These are phyloP conservation scores for Sarcocystis neurona DNA, from an alignment of 169 alveolate genomes.

Conservation along the genomic window DNA sequence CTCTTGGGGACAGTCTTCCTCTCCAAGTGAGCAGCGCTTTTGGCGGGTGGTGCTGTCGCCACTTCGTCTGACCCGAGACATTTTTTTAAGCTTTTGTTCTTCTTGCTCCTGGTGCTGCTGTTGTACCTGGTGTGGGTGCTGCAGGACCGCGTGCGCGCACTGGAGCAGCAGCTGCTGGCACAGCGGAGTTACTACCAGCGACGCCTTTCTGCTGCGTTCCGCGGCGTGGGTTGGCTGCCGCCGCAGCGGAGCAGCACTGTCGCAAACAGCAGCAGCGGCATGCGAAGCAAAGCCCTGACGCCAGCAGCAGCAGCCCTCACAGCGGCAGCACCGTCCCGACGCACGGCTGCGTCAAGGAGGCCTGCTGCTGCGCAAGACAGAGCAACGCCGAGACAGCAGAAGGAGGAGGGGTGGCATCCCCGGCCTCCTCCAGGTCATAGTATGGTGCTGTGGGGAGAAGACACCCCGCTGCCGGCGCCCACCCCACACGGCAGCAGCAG, in stretches of 20 bases:
- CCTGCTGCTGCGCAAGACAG: no score
- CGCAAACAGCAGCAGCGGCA: constrained; percentile 1
- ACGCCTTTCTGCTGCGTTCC: constrained; percentile 12
- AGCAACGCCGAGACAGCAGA: no score
- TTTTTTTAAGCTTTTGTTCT: no score
- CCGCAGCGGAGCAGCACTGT: constrained; percentile 11
- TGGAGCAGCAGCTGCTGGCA: constrained; percentile 47
- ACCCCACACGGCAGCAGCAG: not conserved
- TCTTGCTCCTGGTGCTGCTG: no score
- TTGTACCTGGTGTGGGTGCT: constrained; percentile 14
- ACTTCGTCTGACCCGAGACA: no score
- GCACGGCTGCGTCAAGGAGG: not conserved
- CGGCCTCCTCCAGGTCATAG: not conserved
- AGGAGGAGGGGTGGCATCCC: no score
- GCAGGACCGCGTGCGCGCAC: constrained; percentile 51
- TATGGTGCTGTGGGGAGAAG: not conserved
- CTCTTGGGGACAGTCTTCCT: no score
- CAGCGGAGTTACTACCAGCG: constrained; percentile 50
- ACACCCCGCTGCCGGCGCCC: not conserved
- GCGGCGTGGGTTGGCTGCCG: no score
- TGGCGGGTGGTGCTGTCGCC: no score
- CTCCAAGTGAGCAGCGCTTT: no score
- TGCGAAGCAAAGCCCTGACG: no score
- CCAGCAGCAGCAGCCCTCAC: constrained; percentile 27
- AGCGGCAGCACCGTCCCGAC: not conserved